Base-by-base conservation (phyloP, 208 protist genomes). In the Acanthamoeba castellanii region DNA sequence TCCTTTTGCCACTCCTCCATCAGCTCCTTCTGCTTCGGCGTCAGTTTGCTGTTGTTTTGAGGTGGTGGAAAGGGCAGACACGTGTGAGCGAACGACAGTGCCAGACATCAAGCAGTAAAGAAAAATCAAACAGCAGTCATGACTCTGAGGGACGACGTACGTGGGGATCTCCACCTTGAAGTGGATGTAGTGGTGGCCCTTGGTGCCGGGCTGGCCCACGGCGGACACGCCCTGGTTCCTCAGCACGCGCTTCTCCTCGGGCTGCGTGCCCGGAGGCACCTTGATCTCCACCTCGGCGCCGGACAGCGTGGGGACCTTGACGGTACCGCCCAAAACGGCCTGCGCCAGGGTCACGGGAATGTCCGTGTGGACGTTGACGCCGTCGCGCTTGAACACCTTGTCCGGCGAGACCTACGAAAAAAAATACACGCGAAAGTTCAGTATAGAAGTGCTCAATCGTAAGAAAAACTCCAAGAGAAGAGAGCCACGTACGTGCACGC, bases 131-230 rank as follows among this genome's bases (percentile, higher is more conserved):
- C 2, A 66, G 20, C 14, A 66, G 22, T 14, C 6, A 20, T 16
- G 25, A 66, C 22, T 25, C 9, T 72, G n/a, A 0, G 70, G 70
- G 70, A n/a, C 11, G 7, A 70, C 84, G 59, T 91, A 91, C 84
- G 50, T 96, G 30, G 95, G 95, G 25, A 96, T 95, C 22, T 34
- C 64, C 16, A 96, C 94, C 22, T 94, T 89, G 52, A 96, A 96
- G 42, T 95, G 94, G 42, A 96, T 78, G 68, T 94, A 95, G 76
- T 96, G 95, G 50, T 93, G 57, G 8, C 66, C 66, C 64, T 93
- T 61, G 30, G 57, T 88, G 8, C 30, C 55, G 1, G 52, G 47
- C 55, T 94, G 59, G 34, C 90, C 95, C 3, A 95, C 85, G 6
- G 76, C 85, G 22, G 59, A 32, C 30, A 96, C 27, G 81, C 95